Evolutionary conservation across 179 eudicot species (phyloP), one percentile per base, ranked within the genome.

Genomic region (Spergularia azorica): DNA sequence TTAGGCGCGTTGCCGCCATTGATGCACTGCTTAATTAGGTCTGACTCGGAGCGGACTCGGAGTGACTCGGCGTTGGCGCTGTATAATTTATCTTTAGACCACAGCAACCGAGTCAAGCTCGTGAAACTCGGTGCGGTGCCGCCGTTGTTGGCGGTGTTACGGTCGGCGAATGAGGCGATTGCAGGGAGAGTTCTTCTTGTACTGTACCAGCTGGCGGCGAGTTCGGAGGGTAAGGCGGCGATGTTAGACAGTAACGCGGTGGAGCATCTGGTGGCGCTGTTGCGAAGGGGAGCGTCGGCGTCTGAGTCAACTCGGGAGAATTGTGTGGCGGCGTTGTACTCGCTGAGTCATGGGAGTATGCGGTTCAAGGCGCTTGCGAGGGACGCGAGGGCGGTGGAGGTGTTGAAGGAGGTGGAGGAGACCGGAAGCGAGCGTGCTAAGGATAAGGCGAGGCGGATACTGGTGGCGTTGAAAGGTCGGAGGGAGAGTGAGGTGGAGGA

Each of bases 241-340:
- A 79, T 95, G 95, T 52, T 95, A 80, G 97, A 95, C 57, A 80
- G 80, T 0, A 82, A 85, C 55, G 97, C 95, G 78, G 97, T 95
- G 83, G 92, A 86, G 83, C 76, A 80, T 4, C 61, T 95, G 78
- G 91, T 90, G 76, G 86, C 82, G 66, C 55, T 88, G 84, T 62
- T 95, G 84, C 79, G 87, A 69, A 76, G 77, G 48, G 83, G 86
- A 71, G 70, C 66, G 70, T 76, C 46, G 52, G 83, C 12, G 18
- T 84, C 88, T 5, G 92, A 89, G 91, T 83, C 97, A 56, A 93
- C 87, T 68, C 75, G 89, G 82, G 99, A 95, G 85, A 95, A 93
- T 46, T 91, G 95, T 54, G 91, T 95, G 46, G 97, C 99, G 9
- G 91, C 90, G 21, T 16, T 95, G 55, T 89, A 89, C 80, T 84